These are phyloP conservation scores for Arthrobotrys sinensis DNA, from an alignment of 2,329 filamentous ascomycete species.

Conservation along the genomic window DNA sequence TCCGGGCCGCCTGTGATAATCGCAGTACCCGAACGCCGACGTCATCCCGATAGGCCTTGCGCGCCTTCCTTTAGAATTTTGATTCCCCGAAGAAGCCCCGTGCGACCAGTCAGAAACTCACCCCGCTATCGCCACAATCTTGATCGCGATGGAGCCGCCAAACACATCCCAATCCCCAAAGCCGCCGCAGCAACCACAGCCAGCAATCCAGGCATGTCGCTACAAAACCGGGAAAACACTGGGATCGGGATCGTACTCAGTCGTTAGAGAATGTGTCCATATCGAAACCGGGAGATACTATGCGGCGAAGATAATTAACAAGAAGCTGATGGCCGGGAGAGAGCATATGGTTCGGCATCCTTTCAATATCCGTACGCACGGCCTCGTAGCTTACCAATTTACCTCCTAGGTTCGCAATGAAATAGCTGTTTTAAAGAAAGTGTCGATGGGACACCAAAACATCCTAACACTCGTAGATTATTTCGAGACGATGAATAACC, in stretches of 20 bases:
- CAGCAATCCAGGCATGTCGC: conserved; percentile 68
- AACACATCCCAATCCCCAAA: conserved; percentile 41
- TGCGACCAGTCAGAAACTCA: background rate
- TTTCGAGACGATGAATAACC: conserved; percentile 99
- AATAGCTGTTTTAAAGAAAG: conserved; percentile 95
- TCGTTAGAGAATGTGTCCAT: conserved; percentile 98
- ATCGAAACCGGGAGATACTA: conserved; percentile 98
- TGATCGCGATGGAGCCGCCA: conserved; percentile 39
- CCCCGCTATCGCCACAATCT: conserved; percentile 1
- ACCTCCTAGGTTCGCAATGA: conserved; percentile 78
- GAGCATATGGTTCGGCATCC: conserved; percentile 87
- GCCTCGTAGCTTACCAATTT: background rate
- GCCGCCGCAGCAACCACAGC: conserved; percentile 34
- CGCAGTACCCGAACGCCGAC: background rate
- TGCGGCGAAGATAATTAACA: conserved; percentile 99
- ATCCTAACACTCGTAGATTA: conserved; percentile 98
- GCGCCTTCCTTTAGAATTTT: background rate
- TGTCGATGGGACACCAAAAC: conserved; percentile 99
- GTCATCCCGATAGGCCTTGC: background rate
- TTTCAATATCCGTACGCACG: background rate
- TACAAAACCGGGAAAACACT: conserved; percentile 99
- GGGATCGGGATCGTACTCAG: conserved; percentile 95
- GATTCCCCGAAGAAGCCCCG: background rate
- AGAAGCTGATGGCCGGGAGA: conserved; percentile 94
- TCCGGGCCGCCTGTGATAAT: background rate